phyloP scores from a whole-genome alignment of 257 asterid species.

The Jacaranda mimosifolia region DNA sequence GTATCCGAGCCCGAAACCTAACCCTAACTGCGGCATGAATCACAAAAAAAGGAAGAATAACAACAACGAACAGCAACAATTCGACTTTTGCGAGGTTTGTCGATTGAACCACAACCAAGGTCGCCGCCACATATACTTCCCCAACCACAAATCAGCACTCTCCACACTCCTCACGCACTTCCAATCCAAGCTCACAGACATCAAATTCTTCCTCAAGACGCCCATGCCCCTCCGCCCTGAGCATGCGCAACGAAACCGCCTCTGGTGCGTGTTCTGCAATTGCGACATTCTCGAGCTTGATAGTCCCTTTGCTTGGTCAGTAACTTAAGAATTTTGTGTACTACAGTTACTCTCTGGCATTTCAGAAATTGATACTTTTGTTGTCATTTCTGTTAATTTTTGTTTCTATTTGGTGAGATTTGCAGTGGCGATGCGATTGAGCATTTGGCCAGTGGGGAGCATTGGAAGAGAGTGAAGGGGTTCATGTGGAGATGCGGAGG shows the following conservation, averaged over 20 bases:
- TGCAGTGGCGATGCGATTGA: slow-evolving; percentile 67
- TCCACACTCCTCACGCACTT: slow-evolving; percentile 71
- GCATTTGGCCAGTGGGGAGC: slow-evolving; percentile 87
- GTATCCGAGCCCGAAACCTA: neutral
- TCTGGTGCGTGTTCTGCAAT: slow-evolving; percentile 87
- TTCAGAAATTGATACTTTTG: neutral
- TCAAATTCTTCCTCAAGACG: slow-evolving; percentile 61
- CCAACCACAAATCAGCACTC: slow-evolving; percentile 74
- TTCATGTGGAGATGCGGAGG: slow-evolving; percentile 90
- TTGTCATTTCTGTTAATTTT: slow-evolving; percentile 20
- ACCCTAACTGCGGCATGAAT: slow-evolving; percentile 35
- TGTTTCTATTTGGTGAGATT: slow-evolving; percentile 33
- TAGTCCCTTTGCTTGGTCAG: slow-evolving; percentile 71
- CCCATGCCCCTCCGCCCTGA: slow-evolving; percentile 65
- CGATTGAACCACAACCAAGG: slow-evolving; percentile 79
- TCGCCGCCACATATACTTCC: slow-evolving; percentile 79
- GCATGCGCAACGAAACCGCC: slow-evolving; percentile 57
- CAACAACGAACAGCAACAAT: slow-evolving; percentile 35
- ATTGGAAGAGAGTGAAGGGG: slow-evolving; percentile 79
- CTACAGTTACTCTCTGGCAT: neutral
- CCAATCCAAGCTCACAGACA: slow-evolving; percentile 68
- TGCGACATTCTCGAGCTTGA: slow-evolving; percentile 64
- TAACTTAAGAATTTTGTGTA: slow-evolving; percentile 5
- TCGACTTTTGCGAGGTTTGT: slow-evolving; percentile 83
- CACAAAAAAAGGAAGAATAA: slow-evolving; percentile 38